These are phyloP conservation scores for Argentina anserina DNA, from an alignment of 306 rosid species.

Conservation along the genomic window DNA sequence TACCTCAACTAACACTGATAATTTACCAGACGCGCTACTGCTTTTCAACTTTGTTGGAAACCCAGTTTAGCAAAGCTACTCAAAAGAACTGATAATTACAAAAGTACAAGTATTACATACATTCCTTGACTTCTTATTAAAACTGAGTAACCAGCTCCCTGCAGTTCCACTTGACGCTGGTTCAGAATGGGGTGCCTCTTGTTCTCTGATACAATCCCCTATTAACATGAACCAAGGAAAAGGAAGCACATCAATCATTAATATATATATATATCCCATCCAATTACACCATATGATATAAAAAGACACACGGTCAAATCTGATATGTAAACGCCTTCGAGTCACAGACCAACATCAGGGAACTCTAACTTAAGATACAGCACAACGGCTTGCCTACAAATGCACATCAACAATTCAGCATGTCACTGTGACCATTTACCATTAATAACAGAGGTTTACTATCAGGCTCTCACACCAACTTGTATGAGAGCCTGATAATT, in stretches of 20 bases:
- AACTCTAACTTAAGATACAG: neutral
- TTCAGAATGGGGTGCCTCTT: constrained; percentile 31
- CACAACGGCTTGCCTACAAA: neutral
- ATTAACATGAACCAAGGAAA: constrained; percentile 17
- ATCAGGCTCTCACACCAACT: neutral
- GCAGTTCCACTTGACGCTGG: neutral
- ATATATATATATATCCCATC: neutral
- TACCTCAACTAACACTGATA: neutral
- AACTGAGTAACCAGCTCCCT: constrained; percentile 11
- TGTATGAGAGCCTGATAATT: neutral
- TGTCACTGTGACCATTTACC: neutral
- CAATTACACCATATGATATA: neutral
- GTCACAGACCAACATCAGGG: neutral
- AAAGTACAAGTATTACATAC: constrained; percentile 20
- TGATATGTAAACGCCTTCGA: neutral
- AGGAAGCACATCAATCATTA: constrained; percentile 14
- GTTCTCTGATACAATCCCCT: constrained; percentile 38
- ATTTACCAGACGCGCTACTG: neutral
- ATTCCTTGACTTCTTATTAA: constrained; percentile 19
- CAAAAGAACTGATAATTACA: constrained; percentile 25
- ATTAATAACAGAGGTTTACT: neutral
- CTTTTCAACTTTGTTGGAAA: neutral
- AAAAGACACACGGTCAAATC: neutral
- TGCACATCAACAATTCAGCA: neutral
- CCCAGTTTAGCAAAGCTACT: constrained; percentile 22